These are phyloP conservation scores for Sarcodon aspratus DNA, from an alignment of 768 basidiomycete genomes.

Conservation along the genomic window DNA sequence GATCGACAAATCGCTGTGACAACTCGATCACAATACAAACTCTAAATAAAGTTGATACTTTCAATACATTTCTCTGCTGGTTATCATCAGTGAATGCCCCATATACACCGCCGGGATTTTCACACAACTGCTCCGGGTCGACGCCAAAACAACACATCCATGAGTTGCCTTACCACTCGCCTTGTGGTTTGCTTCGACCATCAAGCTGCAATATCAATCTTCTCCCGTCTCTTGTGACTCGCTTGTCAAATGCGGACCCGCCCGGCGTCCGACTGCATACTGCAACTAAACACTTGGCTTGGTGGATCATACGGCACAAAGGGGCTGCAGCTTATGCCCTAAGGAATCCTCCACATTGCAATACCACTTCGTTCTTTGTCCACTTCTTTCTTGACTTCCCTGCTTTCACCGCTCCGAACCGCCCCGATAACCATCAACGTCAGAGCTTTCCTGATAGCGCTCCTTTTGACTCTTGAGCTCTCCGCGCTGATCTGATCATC, in stretches of 20 bases:
- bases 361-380: conserved; percentile 49
- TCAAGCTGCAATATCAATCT: no score
- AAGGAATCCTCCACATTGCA: conserved; percentile 59
- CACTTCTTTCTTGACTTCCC: conserved; percentile 42
- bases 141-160: no score
- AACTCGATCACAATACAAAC: no score
- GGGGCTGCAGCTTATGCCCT: background rate
- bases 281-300: background rate
- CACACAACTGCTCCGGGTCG: no score
- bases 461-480: conserved; percentile 19
- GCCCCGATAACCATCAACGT: conserved; percentile 42
- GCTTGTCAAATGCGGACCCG: background rate
- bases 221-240: no score
- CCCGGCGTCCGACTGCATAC: background rate
- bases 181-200: no score
- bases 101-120: no score
- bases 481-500: conserved; percentile 2
- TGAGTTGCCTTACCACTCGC: no score
- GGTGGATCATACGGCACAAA: background rate
- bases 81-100: no score
- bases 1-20: no score
- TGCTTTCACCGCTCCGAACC: conserved; percentile 38
- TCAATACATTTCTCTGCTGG: no score
- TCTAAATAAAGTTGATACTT: no score
- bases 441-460: conserved; percentile 35